phyloP scores from a whole-genome alignment of 2,329 filamentous ascomycete genomes.

The Purpureocillium takamizusanense region DNA sequence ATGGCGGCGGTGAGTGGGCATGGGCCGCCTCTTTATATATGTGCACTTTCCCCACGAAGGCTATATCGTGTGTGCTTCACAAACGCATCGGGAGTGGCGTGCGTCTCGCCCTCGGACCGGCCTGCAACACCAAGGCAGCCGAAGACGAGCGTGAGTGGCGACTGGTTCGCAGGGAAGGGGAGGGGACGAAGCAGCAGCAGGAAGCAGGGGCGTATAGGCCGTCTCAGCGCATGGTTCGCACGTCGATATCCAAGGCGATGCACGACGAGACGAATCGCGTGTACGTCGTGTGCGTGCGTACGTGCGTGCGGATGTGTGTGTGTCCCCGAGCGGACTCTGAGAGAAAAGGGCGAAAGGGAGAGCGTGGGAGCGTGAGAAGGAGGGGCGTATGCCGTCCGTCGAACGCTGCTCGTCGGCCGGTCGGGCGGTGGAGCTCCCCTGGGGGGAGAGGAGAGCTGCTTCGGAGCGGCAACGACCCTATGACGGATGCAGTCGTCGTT shows the following conservation, averaged over 20 bases:
- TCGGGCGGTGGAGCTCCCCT: too few relatives aligned
- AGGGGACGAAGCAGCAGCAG: not conserved
- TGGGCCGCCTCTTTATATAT: not conserved
- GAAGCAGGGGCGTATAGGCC: not conserved
- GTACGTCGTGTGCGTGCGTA: too few relatives aligned
- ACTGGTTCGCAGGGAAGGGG: too few relatives aligned
- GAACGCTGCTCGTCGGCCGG: too few relatives aligned
- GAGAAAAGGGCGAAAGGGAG: too few relatives aligned
- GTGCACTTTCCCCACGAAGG: not conserved
- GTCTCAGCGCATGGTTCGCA: conserved; percentile 1
- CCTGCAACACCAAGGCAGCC: not conserved
- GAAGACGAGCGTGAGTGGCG: too few relatives aligned
- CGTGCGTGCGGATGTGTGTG: too few relatives aligned
- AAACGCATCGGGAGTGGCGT: not conserved
- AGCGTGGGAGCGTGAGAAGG: too few relatives aligned
- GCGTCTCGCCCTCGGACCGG: not conserved
- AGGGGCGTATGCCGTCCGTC: too few relatives aligned
- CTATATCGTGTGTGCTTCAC: not conserved
- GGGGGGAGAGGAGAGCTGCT: too few relatives aligned
- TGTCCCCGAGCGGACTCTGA: too few relatives aligned
- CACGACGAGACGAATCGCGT: too few relatives aligned
- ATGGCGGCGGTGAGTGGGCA: not conserved
- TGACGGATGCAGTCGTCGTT: not conserved
- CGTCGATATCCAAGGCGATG: not conserved
- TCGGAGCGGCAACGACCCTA: not conserved